These are phyloP conservation scores for Exophiala calicioides DNA, from an alignment of 2,329 filamentous ascomycete species.

Conservation along the genomic window DNA sequence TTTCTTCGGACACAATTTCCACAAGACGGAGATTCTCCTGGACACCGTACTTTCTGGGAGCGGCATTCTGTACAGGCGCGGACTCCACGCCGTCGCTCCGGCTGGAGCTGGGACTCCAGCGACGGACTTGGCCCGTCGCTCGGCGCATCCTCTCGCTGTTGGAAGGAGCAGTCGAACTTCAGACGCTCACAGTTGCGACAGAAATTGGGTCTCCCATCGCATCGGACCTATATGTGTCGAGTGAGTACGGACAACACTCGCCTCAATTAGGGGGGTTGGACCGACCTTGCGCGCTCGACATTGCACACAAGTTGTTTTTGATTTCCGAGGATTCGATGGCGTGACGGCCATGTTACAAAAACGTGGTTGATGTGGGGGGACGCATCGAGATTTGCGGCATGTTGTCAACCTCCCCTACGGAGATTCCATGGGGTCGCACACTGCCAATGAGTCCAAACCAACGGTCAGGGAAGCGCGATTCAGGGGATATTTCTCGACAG, in stretches of 20 bases:
- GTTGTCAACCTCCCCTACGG: no score
- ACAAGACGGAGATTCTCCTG: slow-evolving; percentile 16
- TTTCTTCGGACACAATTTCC: slow-evolving; percentile 17
- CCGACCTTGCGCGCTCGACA: slow-evolving; percentile 20
- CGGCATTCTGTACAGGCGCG: slow-evolving; percentile 20
- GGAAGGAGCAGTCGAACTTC: slow-evolving; percentile 19
- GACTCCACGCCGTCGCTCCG: slow-evolving; percentile 17
- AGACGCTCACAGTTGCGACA: slow-evolving; percentile 20
- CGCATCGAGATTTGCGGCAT: no score
- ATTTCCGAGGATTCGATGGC: slow-evolving; percentile 10
- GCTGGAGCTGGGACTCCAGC: slow-evolving; percentile 11
- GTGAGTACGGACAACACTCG: slow-evolving; percentile 8
- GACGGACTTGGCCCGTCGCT: slow-evolving; percentile 2
- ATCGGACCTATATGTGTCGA: slow-evolving; percentile 13
- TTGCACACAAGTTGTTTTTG: slow-evolving; percentile 19
- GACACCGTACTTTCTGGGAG: slow-evolving; percentile 18
- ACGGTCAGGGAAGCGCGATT: no score
- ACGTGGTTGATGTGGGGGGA: no score
- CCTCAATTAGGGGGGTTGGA: background rate
- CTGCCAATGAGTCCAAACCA: no score
- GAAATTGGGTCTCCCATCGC: slow-evolving; percentile 16
- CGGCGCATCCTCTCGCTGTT: slow-evolving; percentile 5
- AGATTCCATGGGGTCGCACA: no score
- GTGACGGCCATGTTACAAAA: slow-evolving; percentile 17
- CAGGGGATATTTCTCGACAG: no score